Percentiles rank a stretch among this genome's conserved stretches.
phyloP scores from a whole-genome alignment of 208 protist species.

The Trypanosomatidae sp. region DNA sequence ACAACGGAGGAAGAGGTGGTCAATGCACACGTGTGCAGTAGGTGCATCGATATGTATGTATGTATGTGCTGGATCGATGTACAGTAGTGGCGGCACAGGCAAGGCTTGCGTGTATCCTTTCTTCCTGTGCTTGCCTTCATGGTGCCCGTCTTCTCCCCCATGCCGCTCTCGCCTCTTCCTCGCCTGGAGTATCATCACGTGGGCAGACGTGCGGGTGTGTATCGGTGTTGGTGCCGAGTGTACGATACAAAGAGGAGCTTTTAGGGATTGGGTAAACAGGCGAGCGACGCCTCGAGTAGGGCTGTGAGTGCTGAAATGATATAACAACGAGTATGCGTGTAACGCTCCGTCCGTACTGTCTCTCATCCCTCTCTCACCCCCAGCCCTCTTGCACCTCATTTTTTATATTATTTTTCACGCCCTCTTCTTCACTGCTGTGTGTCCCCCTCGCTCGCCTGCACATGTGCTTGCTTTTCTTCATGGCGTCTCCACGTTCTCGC shows the following conservation, averaged over 20 bases:
- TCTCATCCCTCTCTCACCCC: not conserved
- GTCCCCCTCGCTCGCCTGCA: not conserved
- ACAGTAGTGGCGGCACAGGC: not conserved
- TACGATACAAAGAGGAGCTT: not conserved
- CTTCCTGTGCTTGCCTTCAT: not conserved
- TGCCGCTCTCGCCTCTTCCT: not conserved
- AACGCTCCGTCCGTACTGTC: no score
- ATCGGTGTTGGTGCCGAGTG: not conserved
- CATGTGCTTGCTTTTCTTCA: not conserved
- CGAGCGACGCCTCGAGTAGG: not conserved
- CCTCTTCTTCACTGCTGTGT: not conserved
- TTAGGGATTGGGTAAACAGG: not conserved
- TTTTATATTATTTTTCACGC: not conserved
- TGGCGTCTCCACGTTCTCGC: not conserved
- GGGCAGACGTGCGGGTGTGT: not conserved
- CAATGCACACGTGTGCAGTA: not conserved
- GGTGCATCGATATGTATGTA: not conserved
- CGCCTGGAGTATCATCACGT: not conserved
- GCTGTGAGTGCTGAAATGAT: not conserved
- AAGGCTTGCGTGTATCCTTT: not conserved
- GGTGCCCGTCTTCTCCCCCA: not conserved
- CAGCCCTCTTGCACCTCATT: not conserved
- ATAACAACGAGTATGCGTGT: not conserved
- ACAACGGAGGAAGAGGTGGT: not conserved
- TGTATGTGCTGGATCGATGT: constrained; percentile 3